phyloP scores from a whole-genome alignment of 768 basidiomycete species.

The Collybia nuda region DNA sequence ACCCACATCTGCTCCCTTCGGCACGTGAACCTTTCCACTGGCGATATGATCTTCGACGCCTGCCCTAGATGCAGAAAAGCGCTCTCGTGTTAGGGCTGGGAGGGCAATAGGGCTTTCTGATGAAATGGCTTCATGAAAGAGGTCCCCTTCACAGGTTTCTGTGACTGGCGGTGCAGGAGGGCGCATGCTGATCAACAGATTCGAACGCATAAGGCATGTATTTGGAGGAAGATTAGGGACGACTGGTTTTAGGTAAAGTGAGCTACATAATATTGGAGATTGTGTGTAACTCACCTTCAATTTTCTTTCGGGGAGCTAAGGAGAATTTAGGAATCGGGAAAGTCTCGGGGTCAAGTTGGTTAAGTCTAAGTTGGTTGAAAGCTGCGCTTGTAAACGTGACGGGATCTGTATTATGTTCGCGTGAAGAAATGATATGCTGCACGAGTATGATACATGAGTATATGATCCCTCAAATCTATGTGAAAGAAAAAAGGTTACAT shows the following conservation, averaged over 20 bases:
- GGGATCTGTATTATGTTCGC: conserved; percentile 57
- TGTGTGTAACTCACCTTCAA: conserved; percentile 31
- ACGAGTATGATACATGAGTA: not conserved
- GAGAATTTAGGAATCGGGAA: conserved; percentile 69
- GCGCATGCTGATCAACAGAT: conserved; percentile 42
- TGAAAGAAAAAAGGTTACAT: conserved; percentile 15
- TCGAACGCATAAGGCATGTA: conserved; percentile 39
- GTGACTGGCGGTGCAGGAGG: conserved; percentile 41
- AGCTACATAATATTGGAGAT: not conserved
- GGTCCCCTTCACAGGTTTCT: conserved; percentile 29
- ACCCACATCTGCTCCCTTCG: conserved; percentile 61
- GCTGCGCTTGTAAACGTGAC: conserved; percentile 76
- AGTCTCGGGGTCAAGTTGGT: conserved; percentile 66
- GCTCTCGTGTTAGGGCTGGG: conserved; percentile 29
- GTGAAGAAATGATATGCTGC: conserved; percentile 78
- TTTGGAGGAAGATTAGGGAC: conserved; percentile 49
- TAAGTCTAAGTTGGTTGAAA: conserved; percentile 69
- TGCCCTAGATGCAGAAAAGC: conserved; percentile 38
- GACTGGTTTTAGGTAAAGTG: conserved; percentile 17
- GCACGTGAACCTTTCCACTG: conserved; percentile 9
- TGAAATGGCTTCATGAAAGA: conserved; percentile 37
- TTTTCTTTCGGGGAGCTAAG: conserved; percentile 34
- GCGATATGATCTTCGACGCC: conserved; percentile 22
- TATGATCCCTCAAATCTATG: not conserved
- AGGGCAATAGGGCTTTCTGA: conserved; percentile 25